Percentiles rank a stretch among this genome's conserved stretches.
Evolutionary conservation across 179 eudicot genomes (phyloP).

Genomic region (Vitellaria paradoxa): DNA sequence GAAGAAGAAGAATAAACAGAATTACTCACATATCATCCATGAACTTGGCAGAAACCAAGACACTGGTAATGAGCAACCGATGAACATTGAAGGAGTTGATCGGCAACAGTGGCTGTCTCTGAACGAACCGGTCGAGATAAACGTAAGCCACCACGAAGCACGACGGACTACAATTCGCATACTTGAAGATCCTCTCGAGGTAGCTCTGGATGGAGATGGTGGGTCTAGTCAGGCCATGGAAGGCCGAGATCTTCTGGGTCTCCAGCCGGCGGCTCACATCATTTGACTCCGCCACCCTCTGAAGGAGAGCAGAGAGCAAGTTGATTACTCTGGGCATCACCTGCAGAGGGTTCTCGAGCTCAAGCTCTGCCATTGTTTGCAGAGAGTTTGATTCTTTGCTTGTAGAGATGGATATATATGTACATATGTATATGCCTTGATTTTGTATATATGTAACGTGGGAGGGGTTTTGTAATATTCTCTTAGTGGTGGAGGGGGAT

Average conservation of each 20-base stretch:
- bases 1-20: neutral
- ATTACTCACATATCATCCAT: slow-evolving; percentile 23
- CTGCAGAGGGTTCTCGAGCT: neutral
- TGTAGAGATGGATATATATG: too few species aligned
- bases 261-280: slow-evolving; percentile 5
- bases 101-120: slow-evolving; percentile 14
- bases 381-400: too few species aligned
- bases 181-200: slow-evolving; percentile 20
- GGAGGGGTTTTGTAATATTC: neutral
- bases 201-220: slow-evolving; percentile 17
- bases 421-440: too few species aligned
- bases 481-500: too few species aligned
- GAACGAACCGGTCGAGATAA: slow-evolving; percentile 15
- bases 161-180: slow-evolving; percentile 19
- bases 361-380: slow-evolving; percentile 7
- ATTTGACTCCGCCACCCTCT: slow-evolving; percentile 18
- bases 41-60: slow-evolving; percentile 21
- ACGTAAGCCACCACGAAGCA: slow-evolving; percentile 18
- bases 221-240: slow-evolving; percentile 18
- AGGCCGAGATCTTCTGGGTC: slow-evolving; percentile 11
- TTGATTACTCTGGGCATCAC: slow-evolving; percentile 10
- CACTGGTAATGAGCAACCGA: slow-evolving; percentile 19
- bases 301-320: slow-evolving; percentile 17
- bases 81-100: slow-evolving; percentile 21
- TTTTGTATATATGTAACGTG: neutral